Conservation (phyloP, 768 basidiomycete species). For the Favolaschia claudopus region DNA sequence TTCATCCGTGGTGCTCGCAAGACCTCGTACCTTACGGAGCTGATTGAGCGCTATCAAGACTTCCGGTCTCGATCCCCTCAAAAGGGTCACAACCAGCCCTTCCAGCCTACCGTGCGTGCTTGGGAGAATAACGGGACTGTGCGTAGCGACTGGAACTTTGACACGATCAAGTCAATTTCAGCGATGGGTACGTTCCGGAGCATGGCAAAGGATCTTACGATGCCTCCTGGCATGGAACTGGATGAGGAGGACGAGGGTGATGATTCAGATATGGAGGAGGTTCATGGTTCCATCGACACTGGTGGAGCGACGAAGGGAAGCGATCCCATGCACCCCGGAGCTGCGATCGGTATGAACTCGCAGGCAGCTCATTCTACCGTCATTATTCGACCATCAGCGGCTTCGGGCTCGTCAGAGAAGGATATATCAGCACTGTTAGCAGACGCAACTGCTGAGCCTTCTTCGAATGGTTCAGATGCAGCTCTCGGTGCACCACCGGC, state of each 20-base stretch:
- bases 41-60: constrained; percentile 89
- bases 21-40: constrained; percentile 83
- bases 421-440: constrained; percentile 50
- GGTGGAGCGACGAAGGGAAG: constrained; percentile 71
- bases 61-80: constrained; percentile 69
- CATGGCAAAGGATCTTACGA: constrained; percentile 69
- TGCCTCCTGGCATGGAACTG: constrained; percentile 62
- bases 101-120: constrained; percentile 64
- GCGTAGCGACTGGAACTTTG: constrained; percentile 96
- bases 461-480: constrained; percentile 47
- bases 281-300: constrained; percentile 63
- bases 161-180: constrained; percentile 76
- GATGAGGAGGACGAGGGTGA: constrained; percentile 57
- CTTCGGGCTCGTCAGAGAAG: constrained; percentile 48
- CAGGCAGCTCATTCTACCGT: constrained; percentile 76
- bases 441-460: constrained; percentile 52
- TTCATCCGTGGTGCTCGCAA: constrained; percentile 89
- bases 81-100: constrained; percentile 56
- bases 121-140: constrained; percentile 83
- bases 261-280: constrained; percentile 51
- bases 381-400: constrained; percentile 53
- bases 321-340: constrained; percentile 47
- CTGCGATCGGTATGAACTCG: constrained; percentile 56
- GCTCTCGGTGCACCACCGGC: constrained; percentile 72
- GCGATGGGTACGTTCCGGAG: constrained; percentile 82